phyloP scores from a whole-genome alignment of 768 basidiomycete genomes.

The Lactarius trivialis region DNA sequence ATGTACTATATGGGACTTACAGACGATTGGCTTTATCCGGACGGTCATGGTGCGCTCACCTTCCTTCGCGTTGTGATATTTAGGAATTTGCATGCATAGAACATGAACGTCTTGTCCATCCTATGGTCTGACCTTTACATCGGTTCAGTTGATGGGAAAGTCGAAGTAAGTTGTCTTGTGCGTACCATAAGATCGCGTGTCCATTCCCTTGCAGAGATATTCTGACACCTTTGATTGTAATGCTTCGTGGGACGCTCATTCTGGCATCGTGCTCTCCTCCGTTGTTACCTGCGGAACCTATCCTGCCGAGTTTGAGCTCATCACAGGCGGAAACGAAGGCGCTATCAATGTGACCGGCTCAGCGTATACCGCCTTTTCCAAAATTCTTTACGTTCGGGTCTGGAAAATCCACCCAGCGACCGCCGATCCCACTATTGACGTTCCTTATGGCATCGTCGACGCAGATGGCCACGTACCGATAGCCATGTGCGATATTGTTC shows the following conservation, averaged over 20 bases:
- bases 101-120: slow-evolving; percentile 74
- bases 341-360: slow-evolving; percentile 59
- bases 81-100: slow-evolving; percentile 33
- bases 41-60: slow-evolving; percentile 61
- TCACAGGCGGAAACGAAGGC: slow-evolving; percentile 84
- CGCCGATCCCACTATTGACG: slow-evolving; percentile 4
- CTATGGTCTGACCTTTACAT: slow-evolving; percentile 49
- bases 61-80: background rate
- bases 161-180: slow-evolving; percentile 46
- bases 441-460: slow-evolving; percentile 8
- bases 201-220: slow-evolving; percentile 50
- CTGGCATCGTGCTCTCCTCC: slow-evolving; percentile 78
- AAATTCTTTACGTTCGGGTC: slow-evolving; percentile 27
- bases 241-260: slow-evolving; percentile 76
- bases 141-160: slow-evolving; percentile 47
- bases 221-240: slow-evolving; percentile 81
- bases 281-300: slow-evolving; percentile 40
- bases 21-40: slow-evolving; percentile 80
- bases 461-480: background rate
- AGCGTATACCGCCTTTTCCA: background rate
- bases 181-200: background rate
- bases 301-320: slow-evolving; percentile 35
- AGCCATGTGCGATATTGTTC: slow-evolving; percentile 2
- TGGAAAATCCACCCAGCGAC: slow-evolving; percentile 32
- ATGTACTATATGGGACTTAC: slow-evolving; percentile 78